Base-by-base conservation (phyloP, 169 alveolate genomes). In the Perkinsus marinus region DNA sequence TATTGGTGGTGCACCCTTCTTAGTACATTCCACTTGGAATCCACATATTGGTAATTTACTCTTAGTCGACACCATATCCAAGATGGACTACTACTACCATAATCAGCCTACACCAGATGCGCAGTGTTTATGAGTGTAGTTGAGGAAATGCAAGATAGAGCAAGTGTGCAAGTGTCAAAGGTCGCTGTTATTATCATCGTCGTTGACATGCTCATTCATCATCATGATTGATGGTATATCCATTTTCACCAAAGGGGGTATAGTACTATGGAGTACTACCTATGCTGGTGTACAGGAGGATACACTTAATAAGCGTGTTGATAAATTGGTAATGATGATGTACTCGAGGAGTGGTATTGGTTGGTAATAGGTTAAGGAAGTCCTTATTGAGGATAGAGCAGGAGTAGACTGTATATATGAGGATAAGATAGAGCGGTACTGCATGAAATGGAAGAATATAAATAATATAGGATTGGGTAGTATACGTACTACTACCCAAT, bases 211-310 rank as follows among this genome's bases (percentile, higher is more conserved):
- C 39, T 57, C 0, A 10, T 68, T 10, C 69, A 39, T 39, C 17
- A 91, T 68, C 91, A 93, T 93, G 94, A 93, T 93, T 38, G 94
- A 93, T 30, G 93, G 90, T 26, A 37, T 93, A 19, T 90, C 79
- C 34, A 91, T 93, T 37, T 93, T 93, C 68, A 93, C 90, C 39
- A 93, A 93, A 91, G 94, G 94, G 26, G 94, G 94, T 9, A 37
- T 93, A 39, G 36, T 93, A 22, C 41, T 93, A 91, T 93, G 94
- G 94, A 91, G 93, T n/a, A 90, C 91, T 68, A 68, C 69, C 41
- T 93, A 91, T 91, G 91, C 91, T 90, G 94, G 92, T 39, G 90
- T 93, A 34, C 92, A 89, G 10, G 94, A 93, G 26, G 89, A 30
- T 22, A 91, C 91, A 6, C 91, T 93, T 68, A 91, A 41, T 41